Conservation (phyloP, 2,329 filamentous ascomycete species). For the Didymella exigua region DNA sequence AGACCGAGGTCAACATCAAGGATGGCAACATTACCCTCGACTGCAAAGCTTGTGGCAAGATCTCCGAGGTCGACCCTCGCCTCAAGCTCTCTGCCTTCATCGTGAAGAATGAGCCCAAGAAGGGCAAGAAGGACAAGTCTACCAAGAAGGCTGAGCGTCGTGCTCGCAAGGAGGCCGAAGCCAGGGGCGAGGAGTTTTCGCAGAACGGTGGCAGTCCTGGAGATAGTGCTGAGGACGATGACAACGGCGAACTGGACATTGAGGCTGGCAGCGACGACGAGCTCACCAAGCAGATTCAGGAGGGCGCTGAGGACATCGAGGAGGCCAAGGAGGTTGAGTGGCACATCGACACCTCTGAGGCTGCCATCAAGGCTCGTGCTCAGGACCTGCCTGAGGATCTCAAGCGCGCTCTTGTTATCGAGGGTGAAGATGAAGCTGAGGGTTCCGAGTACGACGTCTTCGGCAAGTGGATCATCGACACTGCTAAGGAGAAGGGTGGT, state of each 20-base stretch:
- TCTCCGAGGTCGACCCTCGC: conserved; percentile 86
- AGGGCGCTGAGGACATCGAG: conserved; percentile 74
- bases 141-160: conserved; percentile 86
- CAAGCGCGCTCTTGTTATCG: conserved; percentile 87
- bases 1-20: conserved; percentile 95
- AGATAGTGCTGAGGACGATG: conserved; percentile 70
- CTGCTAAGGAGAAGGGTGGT: conserved; percentile 70
- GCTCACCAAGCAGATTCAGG: conserved; percentile 76
- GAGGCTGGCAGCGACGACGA: conserved; percentile 89
- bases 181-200: conserved; percentile 61
- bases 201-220: conserved; percentile 65
- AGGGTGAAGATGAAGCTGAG: conserved; percentile 82
- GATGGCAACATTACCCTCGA: conserved; percentile 90
- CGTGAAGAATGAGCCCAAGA: conserved; percentile 92
- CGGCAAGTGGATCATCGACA: conserved; percentile 88
- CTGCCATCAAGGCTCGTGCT: conserved; percentile 91
- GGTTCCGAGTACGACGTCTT: conserved; percentile 86
- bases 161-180: conserved; percentile 75
- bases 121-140: conserved; percentile 94
- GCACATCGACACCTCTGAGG: conserved; percentile 95
- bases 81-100: conserved; percentile 98
- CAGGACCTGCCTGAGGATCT: conserved; percentile 92
- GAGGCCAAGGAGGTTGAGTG: conserved; percentile 86
- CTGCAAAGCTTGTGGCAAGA: conserved; percentile 98
- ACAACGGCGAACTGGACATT: conserved; percentile 68